phyloP scores from a whole-genome alignment of 2,329 filamentous ascomycete genomes.

The Aspergillus floridensis region DNA sequence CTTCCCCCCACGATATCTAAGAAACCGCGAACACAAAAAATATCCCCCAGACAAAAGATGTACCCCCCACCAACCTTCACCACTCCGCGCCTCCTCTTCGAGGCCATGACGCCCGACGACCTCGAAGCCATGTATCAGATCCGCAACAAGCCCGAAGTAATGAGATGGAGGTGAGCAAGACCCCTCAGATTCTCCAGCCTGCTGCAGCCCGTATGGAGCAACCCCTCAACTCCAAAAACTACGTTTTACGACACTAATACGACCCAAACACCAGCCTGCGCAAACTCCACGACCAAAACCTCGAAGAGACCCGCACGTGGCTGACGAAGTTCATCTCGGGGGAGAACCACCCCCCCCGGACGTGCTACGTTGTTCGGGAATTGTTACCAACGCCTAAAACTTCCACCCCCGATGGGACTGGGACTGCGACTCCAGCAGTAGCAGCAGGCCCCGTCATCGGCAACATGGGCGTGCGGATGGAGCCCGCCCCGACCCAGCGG shows the following conservation, averaged over 20 bases:
- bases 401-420: too few relatives aligned
- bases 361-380: not conserved
- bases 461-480: not conserved
- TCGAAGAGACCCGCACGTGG: slow-evolving; percentile 9
- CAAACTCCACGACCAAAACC: slow-evolving; percentile 7
- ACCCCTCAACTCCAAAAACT: too few relatives aligned
- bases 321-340: not conserved
- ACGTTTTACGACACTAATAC: not conserved
- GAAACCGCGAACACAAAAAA: not conserved
- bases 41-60: not conserved
- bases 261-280: not conserved
- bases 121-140: slow-evolving; percentile 8
- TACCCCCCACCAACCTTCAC: not conserved
- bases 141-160: slow-evolving; percentile 6
- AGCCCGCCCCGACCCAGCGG: not conserved
- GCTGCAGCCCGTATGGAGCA: too few relatives aligned
- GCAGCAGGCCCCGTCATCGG: not conserved
- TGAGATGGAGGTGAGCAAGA: slow-evolving; percentile 14
- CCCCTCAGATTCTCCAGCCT: too few relatives aligned
- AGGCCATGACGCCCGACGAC: slow-evolving; percentile 4
- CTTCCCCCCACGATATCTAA: not conserved
- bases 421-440: not conserved
- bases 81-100: slow-evolving; percentile 11
- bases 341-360: not conserved
- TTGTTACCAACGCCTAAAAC: not conserved